phyloP scores from a whole-genome alignment of 1,284 basidiomycete species.

The Malassezia globosa region DNA sequence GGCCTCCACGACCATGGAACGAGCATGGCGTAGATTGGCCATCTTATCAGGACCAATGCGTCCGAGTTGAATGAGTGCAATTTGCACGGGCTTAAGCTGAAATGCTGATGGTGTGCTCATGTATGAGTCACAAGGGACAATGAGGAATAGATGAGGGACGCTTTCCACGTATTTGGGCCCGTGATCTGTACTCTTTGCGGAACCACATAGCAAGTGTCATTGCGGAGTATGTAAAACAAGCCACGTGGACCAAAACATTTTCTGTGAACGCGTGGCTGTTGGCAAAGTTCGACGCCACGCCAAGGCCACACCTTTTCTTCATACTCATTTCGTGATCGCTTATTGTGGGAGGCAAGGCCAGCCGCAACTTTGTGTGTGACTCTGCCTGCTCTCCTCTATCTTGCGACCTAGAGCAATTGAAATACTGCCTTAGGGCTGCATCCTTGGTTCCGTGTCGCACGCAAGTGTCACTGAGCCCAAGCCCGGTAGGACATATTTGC shows the following conservation, averaged over 20 bases:
- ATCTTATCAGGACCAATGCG: conserved; percentile 36
- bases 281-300: conserved; percentile 1
- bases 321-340: conserved; percentile 20
- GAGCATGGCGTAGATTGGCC: conserved; percentile 34
- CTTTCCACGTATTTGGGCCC: too few species aligned
- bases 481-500: neutral
- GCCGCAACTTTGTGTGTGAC: neutral
- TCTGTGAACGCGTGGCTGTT: too few species aligned
- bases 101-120: conserved; percentile 15
- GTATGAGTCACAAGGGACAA: too few species aligned
- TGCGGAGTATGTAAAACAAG: too few species aligned
- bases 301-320: neutral
- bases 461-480: neutral
- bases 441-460: neutral
- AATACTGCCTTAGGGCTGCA: neutral
- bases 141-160: neutral
- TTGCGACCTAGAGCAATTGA: conserved; percentile 16
- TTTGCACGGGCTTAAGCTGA: conserved; percentile 23
- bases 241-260: conserved; percentile 8
- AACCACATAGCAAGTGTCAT: too few species aligned
- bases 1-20: conserved; percentile 18
- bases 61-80: conserved; percentile 41
- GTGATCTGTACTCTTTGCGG: too few species aligned
- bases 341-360: conserved; percentile 19
- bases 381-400: conserved; percentile 18